Evolutionary conservation across 768 basidiomycete species (phyloP).

Genomic region (Termitomyces sp.): DNA sequence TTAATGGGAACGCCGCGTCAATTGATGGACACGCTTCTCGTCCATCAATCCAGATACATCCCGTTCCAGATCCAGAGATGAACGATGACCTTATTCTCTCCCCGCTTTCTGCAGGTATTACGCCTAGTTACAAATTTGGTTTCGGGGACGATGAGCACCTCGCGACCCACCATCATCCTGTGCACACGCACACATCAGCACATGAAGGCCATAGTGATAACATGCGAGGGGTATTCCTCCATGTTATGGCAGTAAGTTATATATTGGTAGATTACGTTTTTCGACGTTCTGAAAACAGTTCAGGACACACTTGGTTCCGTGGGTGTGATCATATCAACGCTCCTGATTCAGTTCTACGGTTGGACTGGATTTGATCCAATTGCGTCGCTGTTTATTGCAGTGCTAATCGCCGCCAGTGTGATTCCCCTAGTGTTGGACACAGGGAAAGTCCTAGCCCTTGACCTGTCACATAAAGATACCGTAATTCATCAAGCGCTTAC

Average conservation of each 20-base stretch:
- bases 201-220: slow-evolving; percentile 94
- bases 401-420: slow-evolving; percentile 93
- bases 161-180: slow-evolving; percentile 35
- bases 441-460: slow-evolving; percentile 81
- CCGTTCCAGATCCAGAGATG: slow-evolving; percentile 10
- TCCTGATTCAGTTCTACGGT: slow-evolving; percentile 92
- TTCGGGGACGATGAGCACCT: slow-evolving; percentile 49
- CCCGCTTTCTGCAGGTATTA: slow-evolving; percentile 31
- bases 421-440: slow-evolving; percentile 93
- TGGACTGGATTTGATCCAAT: slow-evolving; percentile 99
- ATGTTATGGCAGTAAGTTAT: slow-evolving; percentile 83
- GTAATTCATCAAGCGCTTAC: slow-evolving; percentile 52
- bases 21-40: slow-evolving; percentile 33
- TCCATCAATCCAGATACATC: slow-evolving; percentile 32
- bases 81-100: slow-evolving; percentile 12
- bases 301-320: slow-evolving; percentile 96
- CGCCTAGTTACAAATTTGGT: slow-evolving; percentile 54
- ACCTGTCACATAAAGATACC: slow-evolving; percentile 60
- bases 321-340: slow-evolving; percentile 94
- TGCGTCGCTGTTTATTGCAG: slow-evolving; percentile 92
- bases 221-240: slow-evolving; percentile 98
- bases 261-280: neutral
- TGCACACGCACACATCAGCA: slow-evolving; percentile 38
- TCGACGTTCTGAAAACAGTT: slow-evolving; percentile 4
- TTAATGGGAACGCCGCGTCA: slow-evolving; percentile 11